Conservation (phyloP, 805 yeast species). For the Maudiozyma bulderi region DNA sequence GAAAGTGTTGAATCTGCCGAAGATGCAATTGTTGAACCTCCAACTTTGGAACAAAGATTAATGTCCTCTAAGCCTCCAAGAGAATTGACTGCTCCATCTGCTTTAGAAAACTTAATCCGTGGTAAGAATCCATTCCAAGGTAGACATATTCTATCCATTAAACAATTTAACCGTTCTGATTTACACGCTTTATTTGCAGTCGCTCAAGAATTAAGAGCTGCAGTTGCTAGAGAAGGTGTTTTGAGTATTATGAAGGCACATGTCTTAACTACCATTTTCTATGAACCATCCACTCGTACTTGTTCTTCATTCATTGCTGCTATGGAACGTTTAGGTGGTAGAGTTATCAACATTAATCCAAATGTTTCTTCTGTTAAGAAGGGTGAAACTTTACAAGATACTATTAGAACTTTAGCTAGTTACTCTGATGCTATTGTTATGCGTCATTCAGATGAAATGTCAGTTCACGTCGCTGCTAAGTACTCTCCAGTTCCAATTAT, state of each 20-base stretch:
- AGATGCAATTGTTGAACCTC: conserved; percentile 43
- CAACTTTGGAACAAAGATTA: conserved; percentile 34
- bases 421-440: conserved; percentile 94
- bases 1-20: conserved; percentile 35
- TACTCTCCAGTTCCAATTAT: conserved; percentile 94
- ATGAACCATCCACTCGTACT: conserved; percentile 97
- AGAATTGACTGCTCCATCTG: conserved; percentile 67
- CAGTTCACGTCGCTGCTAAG: conserved; percentile 90
- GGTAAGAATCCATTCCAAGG: conserved; percentile 83
- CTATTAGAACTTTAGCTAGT: conserved; percentile 87
- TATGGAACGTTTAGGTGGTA: conserved; percentile 98
- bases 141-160: conserved; percentile 79
- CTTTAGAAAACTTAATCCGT: conserved; percentile 68
- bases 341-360: conserved; percentile 81
- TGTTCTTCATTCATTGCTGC: conserved; percentile 97
- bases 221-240: conserved; percentile 94
- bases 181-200: conserved; percentile 89
- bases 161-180: conserved; percentile 78
- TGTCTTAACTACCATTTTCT: conserved; percentile 87
- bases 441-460: conserved; percentile 90
- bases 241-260: conserved; percentile 85
- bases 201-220: conserved; percentile 95
- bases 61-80: conserved; percentile 67
- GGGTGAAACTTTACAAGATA: conserved; percentile 97
- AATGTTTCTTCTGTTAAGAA: conserved; percentile 89